A percentile compares a stretch with the other conserved stretches of the same genome.
These are phyloP conservation scores for Rhamnella rubrinervis DNA, from an alignment of 331 rosid species.

Conservation along the genomic window DNA sequence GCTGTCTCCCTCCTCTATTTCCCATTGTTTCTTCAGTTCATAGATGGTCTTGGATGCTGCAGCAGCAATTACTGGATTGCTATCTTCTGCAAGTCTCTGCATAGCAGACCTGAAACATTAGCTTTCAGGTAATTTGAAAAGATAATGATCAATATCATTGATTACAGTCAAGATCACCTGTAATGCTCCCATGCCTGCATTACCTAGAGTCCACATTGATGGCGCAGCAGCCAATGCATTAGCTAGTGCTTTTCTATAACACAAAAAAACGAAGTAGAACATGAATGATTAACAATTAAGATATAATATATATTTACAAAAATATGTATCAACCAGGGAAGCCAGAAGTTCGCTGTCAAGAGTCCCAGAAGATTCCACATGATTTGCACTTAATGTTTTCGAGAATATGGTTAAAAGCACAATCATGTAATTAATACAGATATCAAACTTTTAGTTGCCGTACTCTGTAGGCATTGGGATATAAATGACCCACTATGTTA, in stretches of 20 bases:
- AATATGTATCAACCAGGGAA: background rate
- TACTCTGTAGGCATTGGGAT: too few relatives aligned
- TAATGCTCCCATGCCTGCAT: slow-evolving; percentile 98
- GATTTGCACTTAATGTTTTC: background rate
- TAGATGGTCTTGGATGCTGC: slow-evolving; percentile 84
- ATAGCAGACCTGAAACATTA: slow-evolving; percentile 18
- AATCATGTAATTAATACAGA: background rate
- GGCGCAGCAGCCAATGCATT: slow-evolving; percentile 94
- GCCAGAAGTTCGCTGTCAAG: background rate
- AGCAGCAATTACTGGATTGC: slow-evolving; percentile 71
- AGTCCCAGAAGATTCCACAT: slow-evolving; percentile 7
- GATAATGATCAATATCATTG: background rate
- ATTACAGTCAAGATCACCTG: slow-evolving; percentile 44
- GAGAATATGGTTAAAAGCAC: background rate
- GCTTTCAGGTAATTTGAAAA: background rate
- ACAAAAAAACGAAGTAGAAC: background rate
- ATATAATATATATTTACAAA: background rate
- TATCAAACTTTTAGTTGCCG: too few relatives aligned
- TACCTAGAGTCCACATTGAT: slow-evolving; percentile 95
- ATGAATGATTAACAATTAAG: background rate
- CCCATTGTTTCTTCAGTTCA: slow-evolving; percentile 98
- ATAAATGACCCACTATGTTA: background rate
- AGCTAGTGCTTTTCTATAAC: slow-evolving; percentile 71
- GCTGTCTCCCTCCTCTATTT: slow-evolving; percentile 87
- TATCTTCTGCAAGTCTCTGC: slow-evolving; percentile 93